Conservation (phyloP, 2,329 filamentous ascomycete genomes). For the Ophiobolus disseminans region DNA sequence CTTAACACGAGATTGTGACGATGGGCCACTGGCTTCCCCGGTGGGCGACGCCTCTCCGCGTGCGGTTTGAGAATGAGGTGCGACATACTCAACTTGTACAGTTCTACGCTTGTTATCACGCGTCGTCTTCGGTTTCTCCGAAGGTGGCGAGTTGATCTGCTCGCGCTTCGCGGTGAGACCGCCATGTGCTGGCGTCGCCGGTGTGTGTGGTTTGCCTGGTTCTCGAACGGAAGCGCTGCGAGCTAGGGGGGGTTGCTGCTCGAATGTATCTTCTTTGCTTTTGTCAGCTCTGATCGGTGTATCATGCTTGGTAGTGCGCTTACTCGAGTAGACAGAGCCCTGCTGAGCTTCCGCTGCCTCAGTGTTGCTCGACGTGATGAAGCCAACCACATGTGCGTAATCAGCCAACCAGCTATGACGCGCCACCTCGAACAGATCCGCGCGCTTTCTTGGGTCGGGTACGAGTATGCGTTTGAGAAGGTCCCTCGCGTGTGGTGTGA, state of each 20-base stretch:
- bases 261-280: constrained; percentile 58
- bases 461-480: constrained; percentile 91
- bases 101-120: constrained; percentile 92
- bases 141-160: constrained; percentile 73
- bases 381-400: constrained; percentile 93
- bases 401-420: constrained; percentile 98
- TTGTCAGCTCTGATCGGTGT: constrained; percentile 14
- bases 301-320: background rate
- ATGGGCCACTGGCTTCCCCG: constrained; percentile 33
- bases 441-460: constrained; percentile 90
- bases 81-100: constrained; percentile 97
- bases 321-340: constrained; percentile 68
- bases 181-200: constrained; percentile 54
- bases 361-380: constrained; percentile 95
- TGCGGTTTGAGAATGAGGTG: constrained; percentile 83
- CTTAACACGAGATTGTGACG: constrained; percentile 61
- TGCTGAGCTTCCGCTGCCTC: constrained; percentile 85
- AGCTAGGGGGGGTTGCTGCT: constrained; percentile 70
- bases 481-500: constrained; percentile 94
- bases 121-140: constrained; percentile 67
- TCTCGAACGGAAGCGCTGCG: constrained; percentile 94
- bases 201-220: constrained; percentile 69
- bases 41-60: constrained; percentile 65
- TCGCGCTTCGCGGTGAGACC: constrained; percentile 77
- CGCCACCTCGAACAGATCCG: constrained; percentile 95